Conservation (phyloP, 2,329 filamentous ascomycete species). For the Trichoderma oligosporum region DNA sequence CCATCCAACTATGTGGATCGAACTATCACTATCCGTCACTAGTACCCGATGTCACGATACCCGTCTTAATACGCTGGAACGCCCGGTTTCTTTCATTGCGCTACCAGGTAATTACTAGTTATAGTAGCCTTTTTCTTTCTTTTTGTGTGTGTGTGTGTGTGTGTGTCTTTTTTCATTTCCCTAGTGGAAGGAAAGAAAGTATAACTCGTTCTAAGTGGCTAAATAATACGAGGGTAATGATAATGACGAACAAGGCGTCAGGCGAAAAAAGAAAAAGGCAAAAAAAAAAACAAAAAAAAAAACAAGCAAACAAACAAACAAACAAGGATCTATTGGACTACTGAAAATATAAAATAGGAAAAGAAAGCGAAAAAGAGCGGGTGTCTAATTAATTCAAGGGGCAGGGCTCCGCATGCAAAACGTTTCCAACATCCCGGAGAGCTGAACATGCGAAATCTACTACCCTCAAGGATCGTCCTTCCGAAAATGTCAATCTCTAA, state of each 20-base stretch:
- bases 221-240: constrained; percentile 13
- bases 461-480: not conserved
- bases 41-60: constrained; percentile 16
- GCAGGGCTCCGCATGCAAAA: not conserved
- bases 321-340: too few relatives aligned
- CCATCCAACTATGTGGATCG: constrained; percentile 6
- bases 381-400: constrained; percentile 5
- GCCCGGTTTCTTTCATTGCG: not conserved
- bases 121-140: not conserved
- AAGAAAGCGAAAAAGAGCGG: constrained; percentile 8
- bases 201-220: constrained; percentile 4
- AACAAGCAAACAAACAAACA: too few relatives aligned
- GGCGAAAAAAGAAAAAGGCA: not conserved
- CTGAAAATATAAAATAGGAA: too few relatives aligned
- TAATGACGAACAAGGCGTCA: constrained; percentile 4
- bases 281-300: not conserved
- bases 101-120: not conserved
- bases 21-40: constrained; percentile 6
- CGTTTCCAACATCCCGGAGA: constrained; percentile 8
- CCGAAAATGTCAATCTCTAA: not conserved
- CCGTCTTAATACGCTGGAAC: not conserved
- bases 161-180: not conserved
- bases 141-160: not conserved
- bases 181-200: not conserved
- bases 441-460: constrained; percentile 11